Evolutionary conservation across 768 basidiomycete species (phyloP), one percentile per base, ranked within the genome.

Genomic region (Solioccasus polychromus): DNA sequence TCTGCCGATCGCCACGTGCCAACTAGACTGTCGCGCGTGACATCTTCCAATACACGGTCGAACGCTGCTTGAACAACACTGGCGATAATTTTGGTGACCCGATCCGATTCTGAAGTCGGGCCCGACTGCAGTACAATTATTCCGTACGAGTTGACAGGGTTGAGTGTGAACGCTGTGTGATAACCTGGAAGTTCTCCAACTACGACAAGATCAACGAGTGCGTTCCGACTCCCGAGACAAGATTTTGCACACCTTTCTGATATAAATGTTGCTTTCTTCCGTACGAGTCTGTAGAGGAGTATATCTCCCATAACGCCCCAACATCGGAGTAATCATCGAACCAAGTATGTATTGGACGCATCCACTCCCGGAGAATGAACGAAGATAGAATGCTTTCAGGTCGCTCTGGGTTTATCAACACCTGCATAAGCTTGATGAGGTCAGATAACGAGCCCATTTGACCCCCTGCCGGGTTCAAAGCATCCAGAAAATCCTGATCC

Each of bases 361-460:
- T 57, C 74, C 73, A 74, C 55, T 72, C 74, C 6, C 66, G 60
- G n/a, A 73, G 43, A 12, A 68, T 67, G 15, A 53, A 53, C 1
- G 57, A 39, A 8, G 73, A 63, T 9, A 73, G 39, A 17, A 73
- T 48, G 12, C 68, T 65, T 20, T 67, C 66, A 17, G 56, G 55
- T 17, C 44, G 59, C 24, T 26, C 52, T 10, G 78, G 75, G 30
- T 77, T 67, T 22, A 80, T 63, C 35, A 80, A 53, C 4, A 69
- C 67, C 42, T 71, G 70, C 67, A 75, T 74, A 36, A 76, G 40
- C 6, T 55, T 71, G 14, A 59, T 57, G 8, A 76, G 60, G 51
- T 80, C 80, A 1, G 68, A 53, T 10, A 80, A 61, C 0, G 77
- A 78, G 48, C 71, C 69, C 52, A 74, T 76, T 49, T 81, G 78